These are phyloP conservation scores for Fraxinus latifolia DNA, from an alignment of 305 asterid genomes.

Conservation along the genomic window DNA sequence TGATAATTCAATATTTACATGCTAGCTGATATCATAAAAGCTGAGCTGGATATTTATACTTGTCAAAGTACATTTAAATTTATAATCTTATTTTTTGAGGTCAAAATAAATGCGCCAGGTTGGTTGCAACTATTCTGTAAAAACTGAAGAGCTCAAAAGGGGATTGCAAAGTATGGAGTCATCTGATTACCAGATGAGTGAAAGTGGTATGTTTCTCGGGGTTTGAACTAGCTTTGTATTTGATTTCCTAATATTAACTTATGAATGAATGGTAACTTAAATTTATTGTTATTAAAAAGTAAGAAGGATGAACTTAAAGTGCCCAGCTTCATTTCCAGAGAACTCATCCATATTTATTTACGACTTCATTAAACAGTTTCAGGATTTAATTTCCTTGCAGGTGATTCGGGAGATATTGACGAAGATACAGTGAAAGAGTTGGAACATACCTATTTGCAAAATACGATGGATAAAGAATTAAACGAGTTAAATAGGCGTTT, in stretches of 20 bases:
- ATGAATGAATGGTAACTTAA: neutral
- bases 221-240: neutral
- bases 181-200: slow-evolving; percentile 90
- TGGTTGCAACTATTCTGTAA: slow-evolving; percentile 43
- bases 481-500: slow-evolving; percentile 73
- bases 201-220: slow-evolving; percentile 54
- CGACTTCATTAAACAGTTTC: neutral
- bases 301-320: neutral
- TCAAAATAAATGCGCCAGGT: slow-evolving; percentile 41
- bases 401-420: slow-evolving; percentile 78
- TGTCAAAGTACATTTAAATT: slow-evolving; percentile 6
- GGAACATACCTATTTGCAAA: slow-evolving; percentile 95
- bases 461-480: slow-evolving; percentile 88
- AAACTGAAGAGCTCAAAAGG: slow-evolving; percentile 84
- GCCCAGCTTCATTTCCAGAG: neutral
- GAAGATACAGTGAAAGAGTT: slow-evolving; percentile 89
- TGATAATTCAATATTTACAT: neutral
- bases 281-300: neutral
- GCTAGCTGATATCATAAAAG: neutral
- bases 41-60: neutral
- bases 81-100: slow-evolving; percentile 3
- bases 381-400: slow-evolving; percentile 38
- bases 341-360: neutral
- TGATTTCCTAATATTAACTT: slow-evolving; percentile 4
- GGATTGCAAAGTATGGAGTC: slow-evolving; percentile 91